These are phyloP conservation scores for Aspergillus costaricaensis DNA, from an alignment of 2,329 filamentous ascomycete genomes.

Conservation along the genomic window DNA sequence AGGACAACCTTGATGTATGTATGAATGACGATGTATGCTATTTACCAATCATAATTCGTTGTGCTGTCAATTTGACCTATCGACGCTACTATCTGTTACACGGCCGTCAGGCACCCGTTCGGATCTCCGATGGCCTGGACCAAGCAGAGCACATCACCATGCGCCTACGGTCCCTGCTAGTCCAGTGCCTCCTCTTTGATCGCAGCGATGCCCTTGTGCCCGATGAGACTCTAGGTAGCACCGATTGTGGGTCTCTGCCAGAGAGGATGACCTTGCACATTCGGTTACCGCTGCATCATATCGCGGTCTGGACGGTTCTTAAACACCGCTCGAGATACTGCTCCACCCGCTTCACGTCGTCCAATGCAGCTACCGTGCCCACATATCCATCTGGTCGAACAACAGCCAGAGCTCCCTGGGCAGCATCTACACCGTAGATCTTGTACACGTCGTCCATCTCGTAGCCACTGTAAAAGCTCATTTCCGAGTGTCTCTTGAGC, in stretches of 20 bases:
- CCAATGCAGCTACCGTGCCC: conserved; percentile 31
- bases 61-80: background rate
- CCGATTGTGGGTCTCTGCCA: background rate
- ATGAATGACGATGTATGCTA: background rate
- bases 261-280: background rate
- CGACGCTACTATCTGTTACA: background rate
- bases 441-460: conserved; percentile 39
- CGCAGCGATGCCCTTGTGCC: background rate
- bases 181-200: background rate
- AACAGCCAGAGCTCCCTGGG: conserved; percentile 35
- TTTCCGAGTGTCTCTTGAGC: conserved; percentile 38
- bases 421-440: conserved; percentile 37
- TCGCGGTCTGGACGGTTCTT: conserved; percentile 14
- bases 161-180: background rate
- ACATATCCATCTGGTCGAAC: conserved; percentile 45
- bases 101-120: background rate
- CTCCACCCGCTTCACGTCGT: conserved; percentile 30
- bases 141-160: background rate
- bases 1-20: background rate
- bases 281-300: background rate
- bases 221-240: background rate
- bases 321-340: conserved; percentile 28
- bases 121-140: background rate
- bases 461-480: conserved; percentile 38
- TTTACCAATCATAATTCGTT: background rate